phyloP scores from a whole-genome alignment of 345 rosid species.

The Sisymbrium irio region DNA sequence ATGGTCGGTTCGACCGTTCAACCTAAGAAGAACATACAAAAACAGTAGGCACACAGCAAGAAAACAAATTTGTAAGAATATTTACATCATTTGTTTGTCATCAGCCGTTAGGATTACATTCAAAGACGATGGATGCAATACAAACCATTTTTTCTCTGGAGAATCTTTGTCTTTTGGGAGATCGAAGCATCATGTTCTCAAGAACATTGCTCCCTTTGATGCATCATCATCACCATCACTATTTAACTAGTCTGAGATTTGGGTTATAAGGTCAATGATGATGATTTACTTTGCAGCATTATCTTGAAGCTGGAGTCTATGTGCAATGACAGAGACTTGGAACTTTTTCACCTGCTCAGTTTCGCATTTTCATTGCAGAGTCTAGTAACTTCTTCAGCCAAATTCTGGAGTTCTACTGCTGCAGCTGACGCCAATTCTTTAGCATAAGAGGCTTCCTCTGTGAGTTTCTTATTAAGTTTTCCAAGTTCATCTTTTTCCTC shows the following conservation, averaged over 20 bases:
- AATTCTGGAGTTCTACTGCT: constrained; percentile 92
- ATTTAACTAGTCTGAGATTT: constrained; percentile 12
- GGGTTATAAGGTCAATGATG: background rate
- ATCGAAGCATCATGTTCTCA: background rate
- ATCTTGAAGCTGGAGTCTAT: constrained; percentile 21
- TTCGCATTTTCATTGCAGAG: constrained; percentile 78
- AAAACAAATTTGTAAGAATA: constrained; percentile 13
- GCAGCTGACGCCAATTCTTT: constrained; percentile 99
- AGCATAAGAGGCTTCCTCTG: constrained; percentile 94
- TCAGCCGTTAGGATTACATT: background rate
- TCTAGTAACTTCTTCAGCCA: constrained; percentile 92
- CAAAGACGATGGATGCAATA: background rate
- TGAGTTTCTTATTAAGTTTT: constrained; percentile 78
- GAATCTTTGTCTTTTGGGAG: constrained; percentile 2
- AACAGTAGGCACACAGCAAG: background rate
- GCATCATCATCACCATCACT: background rate
- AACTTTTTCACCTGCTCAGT: constrained; percentile 33
- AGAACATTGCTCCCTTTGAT: constrained; percentile 7
- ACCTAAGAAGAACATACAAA: constrained; percentile 9
- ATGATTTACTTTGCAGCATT: constrained; percentile 18
- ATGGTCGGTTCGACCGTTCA: background rate
- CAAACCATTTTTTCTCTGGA: background rate
- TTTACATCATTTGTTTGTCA: constrained; percentile 27
- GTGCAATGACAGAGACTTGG: background rate
- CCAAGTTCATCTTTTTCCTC: constrained; percentile 85